Evolutionary conservation across 768 basidiomycete genomes (phyloP), one percentile per base, ranked within the genome.

Genomic region (Tylopilus plumbeoviolaceoides): DNA sequence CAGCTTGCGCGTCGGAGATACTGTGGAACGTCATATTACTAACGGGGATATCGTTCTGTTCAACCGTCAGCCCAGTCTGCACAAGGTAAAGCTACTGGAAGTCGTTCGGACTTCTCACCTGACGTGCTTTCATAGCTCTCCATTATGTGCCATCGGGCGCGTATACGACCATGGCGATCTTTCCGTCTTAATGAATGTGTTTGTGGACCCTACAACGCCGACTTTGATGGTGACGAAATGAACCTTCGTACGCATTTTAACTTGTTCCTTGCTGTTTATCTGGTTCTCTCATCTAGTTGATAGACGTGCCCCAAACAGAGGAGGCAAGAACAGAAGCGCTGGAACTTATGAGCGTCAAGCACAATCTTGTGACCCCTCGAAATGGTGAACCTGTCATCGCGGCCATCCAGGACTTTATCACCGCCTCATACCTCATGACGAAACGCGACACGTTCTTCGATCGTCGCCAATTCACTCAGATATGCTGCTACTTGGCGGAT

Each of bases 161-260:
- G 95, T 78, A 81, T 99, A 50, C 79, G 97, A 28, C 97, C 97
- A 21, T 99, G 97, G 97, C 77, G 95, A 58, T 90, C 97, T 1
- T 98, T 99, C 75, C 81, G 97, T 30, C 73, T 99, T 51, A 99
- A 99, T 65, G 97, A 99, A 68, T 99, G 97, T 82, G 97, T 98
- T 9, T 99, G 97, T 72, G 94, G 91, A 44, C 97, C 97, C 8
- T 98, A 98, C 73, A 98, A 98, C 65, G 97, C 97, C 45, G 97
- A 99, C 76, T 99, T 99, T 59, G 97, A 99, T 67, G 97, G 97
- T 56, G 97, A 99, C 67, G 97, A 99, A 70, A 99, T 99, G 97
- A 99, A 99, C 72, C 75, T 99, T 63, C 97, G 95, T 95, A 63
- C 63, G 91, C 67, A 47, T 43, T 54, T 14, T 35, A 27, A 25